A percentile compares a stretch with the other conserved stretches of the same genome.
Conservation (phyloP, 768 basidiomycete genomes). For the Phlegmacium glaucopus region DNA sequence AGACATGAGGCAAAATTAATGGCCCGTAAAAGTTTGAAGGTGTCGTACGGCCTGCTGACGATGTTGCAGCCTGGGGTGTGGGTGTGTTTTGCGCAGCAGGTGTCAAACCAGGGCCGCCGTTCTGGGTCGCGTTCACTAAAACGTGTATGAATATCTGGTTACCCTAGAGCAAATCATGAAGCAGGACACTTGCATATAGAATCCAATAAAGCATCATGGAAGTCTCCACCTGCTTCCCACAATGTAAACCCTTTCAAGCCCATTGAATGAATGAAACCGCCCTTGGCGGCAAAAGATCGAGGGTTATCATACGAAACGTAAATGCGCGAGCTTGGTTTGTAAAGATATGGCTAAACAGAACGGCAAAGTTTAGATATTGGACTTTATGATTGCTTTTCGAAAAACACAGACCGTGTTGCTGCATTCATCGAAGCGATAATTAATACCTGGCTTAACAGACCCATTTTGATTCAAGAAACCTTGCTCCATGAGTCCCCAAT, state of each 20-base stretch:
- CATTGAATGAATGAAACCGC: constrained; percentile 48
- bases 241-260: constrained; percentile 65
- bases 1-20: constrained; percentile 3
- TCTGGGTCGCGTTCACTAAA: constrained; percentile 21
- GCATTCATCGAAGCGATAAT: constrained; percentile 58
- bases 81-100: background rate
- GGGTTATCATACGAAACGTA: constrained; percentile 68
- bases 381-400: background rate
- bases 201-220: constrained; percentile 56
- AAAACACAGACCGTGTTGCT: constrained; percentile 62
- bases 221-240: constrained; percentile 73
- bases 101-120: constrained; percentile 8
- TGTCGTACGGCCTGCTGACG: background rate
- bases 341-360: constrained; percentile 59
- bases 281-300: constrained; percentile 59
- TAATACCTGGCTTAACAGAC: constrained; percentile 39
- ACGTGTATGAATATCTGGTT: constrained; percentile 1
- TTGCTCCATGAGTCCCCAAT: constrained; percentile 55
- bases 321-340: constrained; percentile 47
- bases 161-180: constrained; percentile 2
- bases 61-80: constrained; percentile 1
- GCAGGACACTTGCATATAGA: constrained; percentile 43
- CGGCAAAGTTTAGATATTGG: constrained; percentile 3
- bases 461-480: constrained; percentile 52
- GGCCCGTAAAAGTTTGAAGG: constrained; percentile 4